phyloP scores from a whole-genome alignment of 1,284 basidiomycete genomes.

The Sanguinoderma infundibulare region DNA sequence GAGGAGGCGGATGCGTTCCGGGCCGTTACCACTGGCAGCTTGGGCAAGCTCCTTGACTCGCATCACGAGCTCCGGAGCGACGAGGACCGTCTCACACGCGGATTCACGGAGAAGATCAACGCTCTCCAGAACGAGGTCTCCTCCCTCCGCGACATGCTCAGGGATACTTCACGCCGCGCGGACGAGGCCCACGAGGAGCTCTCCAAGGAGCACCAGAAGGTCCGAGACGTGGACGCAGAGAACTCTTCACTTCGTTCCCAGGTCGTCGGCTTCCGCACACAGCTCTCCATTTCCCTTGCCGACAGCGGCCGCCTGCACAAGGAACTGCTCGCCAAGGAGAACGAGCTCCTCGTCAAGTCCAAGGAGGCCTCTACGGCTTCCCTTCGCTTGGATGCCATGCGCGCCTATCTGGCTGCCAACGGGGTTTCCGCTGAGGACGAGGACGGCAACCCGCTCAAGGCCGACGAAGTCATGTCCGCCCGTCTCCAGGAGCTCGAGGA shows the following conservation, averaged over 20 bases:
- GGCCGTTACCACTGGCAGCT: constrained; percentile 79
- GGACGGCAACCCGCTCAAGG: constrained; percentile 51
- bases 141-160: constrained; percentile 77
- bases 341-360: constrained; percentile 67
- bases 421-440: constrained; percentile 81
- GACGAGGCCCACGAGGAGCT: constrained; percentile 76
- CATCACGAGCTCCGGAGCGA: constrained; percentile 82
- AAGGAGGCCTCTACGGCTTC: constrained; percentile 77
- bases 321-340: constrained; percentile 72
- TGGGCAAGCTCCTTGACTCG: constrained; percentile 85
- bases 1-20: constrained; percentile 90
- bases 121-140: constrained; percentile 81
- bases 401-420: constrained; percentile 89
- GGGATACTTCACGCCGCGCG: constrained; percentile 74
- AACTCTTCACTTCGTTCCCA: constrained; percentile 77
- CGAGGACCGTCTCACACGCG: constrained; percentile 74
- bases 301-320: constrained; percentile 78
- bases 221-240: constrained; percentile 73
- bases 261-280: constrained; percentile 77
- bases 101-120: constrained; percentile 80
- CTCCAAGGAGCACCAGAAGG: constrained; percentile 68
- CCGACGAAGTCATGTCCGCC: constrained; percentile 50
- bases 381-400: constrained; percentile 81
- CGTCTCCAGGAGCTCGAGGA: constrained; percentile 75
- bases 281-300: constrained; percentile 73